These are phyloP conservation scores for Eudorina sp. DNA, from an alignment of 139 green algal genomes.

Conservation along the genomic window DNA sequence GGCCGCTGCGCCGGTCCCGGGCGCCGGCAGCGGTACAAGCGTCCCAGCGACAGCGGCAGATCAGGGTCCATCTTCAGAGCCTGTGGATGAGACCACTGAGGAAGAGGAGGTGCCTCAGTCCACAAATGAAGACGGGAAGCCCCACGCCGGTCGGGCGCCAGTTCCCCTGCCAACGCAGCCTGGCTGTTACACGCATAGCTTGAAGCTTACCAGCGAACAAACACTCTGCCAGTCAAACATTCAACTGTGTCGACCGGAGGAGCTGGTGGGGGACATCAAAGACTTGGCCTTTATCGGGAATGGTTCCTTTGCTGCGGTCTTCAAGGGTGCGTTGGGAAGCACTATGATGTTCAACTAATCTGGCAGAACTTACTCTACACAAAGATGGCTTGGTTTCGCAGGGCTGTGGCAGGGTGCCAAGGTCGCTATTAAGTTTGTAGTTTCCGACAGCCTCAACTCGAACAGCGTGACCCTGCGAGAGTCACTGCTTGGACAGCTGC, in stretches of 20 bases:
- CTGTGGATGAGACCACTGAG: slow-evolving; percentile 5
- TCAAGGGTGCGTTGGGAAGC: slow-evolving; percentile 34
- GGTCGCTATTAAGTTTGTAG: slow-evolving; percentile 50
- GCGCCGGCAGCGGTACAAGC: background rate
- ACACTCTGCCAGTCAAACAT: slow-evolving; percentile 44
- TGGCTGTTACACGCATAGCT: slow-evolving; percentile 42
- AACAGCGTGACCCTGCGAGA: slow-evolving; percentile 46
- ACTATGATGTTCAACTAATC: background rate
- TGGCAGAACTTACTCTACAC: too few species aligned
- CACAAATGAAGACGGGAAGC: slow-evolving; percentile 10
- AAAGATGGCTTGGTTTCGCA: slow-evolving; percentile 3
- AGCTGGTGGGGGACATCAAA: slow-evolving; percentile 46
- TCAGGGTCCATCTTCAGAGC: background rate
- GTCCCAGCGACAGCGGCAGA: background rate
- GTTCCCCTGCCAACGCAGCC: background rate
- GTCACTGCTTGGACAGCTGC: slow-evolving; percentile 46
- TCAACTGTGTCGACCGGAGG: slow-evolving; percentile 35
- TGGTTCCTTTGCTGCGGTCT: slow-evolving; percentile 44
- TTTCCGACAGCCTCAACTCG: slow-evolving; percentile 37
- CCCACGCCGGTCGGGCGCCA: background rate
- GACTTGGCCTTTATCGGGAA: slow-evolving; percentile 50
- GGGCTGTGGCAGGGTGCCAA: slow-evolving; percentile 45
- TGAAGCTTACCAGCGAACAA: slow-evolving; percentile 41
- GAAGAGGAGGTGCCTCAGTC: background rate
- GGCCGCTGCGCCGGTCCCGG: background rate